Base-by-base conservation (phyloP, 2,329 filamentous ascomycete genomes). In the Venturia carpophila region DNA sequence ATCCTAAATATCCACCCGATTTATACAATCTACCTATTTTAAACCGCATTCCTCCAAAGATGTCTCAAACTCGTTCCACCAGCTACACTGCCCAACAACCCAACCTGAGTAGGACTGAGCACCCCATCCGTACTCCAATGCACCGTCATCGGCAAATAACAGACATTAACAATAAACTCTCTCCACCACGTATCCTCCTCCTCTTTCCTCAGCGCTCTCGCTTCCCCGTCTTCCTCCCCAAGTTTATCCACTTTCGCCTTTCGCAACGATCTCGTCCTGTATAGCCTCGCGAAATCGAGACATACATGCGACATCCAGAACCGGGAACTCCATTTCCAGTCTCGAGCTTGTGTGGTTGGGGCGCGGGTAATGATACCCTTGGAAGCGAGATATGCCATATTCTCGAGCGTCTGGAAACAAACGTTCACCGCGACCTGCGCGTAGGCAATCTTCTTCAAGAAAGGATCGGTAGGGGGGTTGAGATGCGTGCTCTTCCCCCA, bases 241-340 rank as follows among this genome's bases (percentile, higher is more conserved):
- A 52, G 11, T 47, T 21, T 67, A 62, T 66, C 66, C 55, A 68
- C 70, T 64, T 70, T 74, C 65, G 72, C 72, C 45, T 69, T 69
- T 27, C 71, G 71, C 68, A 82, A 72, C 60, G 82, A 76, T 72
- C 78, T 77, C 67, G 74, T 69, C 9, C 76, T 68, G 30, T 71
- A 70, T 66, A 96, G 77, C 68, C 88, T 80, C 62, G 86, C 80
- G 67, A 94, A 82, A 78, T 97, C 91, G 67, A 92, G 78, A 24
- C 83, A 84, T 7, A 96, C 86, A 77, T 92, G 91, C 30, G 83
- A 82, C 64, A 87, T 85, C 91, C 93, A 97, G 68, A 89, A 90
- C 56, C 91, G 82, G 66, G 85, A 86, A 75, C 89, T 92, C 86
- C 88, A 90, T 21, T 86, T 74, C 76, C 84, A 87, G 73, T 87